Base-by-base conservation (phyloP, 306 rosid genomes). In the Sophora flavescens region DNA sequence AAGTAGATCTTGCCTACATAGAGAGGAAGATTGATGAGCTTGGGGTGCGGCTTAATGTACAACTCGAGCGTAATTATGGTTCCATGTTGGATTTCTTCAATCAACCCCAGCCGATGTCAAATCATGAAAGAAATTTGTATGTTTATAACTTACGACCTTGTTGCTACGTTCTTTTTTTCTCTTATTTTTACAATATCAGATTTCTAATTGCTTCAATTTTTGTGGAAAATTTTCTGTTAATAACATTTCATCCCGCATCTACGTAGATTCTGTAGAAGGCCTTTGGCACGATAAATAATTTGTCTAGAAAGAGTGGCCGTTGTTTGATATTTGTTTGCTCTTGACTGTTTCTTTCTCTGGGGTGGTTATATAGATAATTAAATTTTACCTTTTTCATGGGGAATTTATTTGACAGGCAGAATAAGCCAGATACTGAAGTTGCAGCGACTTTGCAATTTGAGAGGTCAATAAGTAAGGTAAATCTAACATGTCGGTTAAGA, bases 391-490 rank as follows among this genome's bases (percentile, higher is more conserved):
- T 44, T 15, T 60, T 51, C 16, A 32, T 9, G 16, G 51, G 13
- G 28, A 39, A 26, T 35, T 8, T 58, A 45, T 70, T 74, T 78
- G 57, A 73, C 81, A 85, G 84, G 83, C 86, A 78, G 78, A 89
- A 82, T 38, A 84, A 77, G 80, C 74, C 69, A 44, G 80, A 79
- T 69, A 35, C 64, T 68, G 96, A 86, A 80, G 70, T 61, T 39
- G 33, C 70, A 15, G 77, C 48, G 78, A 61, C 82, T 72, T 74
- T 77, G 47, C 78, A 69, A 71, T 15, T 32, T 75, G 84, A 84
- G 61, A 66, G 41, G 63, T 85, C 87, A 69, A 83, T 83, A 80
- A 87, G 58, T 78, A 85, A 91, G 96, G 96, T 91, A 85, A 80
- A 45, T 84, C 18, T 58, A 22, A 59, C 14, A 65, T 59, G 32